Base-by-base conservation (phyloP, 352 stramenopile genomes). In the Phytophthora pini region DNA sequence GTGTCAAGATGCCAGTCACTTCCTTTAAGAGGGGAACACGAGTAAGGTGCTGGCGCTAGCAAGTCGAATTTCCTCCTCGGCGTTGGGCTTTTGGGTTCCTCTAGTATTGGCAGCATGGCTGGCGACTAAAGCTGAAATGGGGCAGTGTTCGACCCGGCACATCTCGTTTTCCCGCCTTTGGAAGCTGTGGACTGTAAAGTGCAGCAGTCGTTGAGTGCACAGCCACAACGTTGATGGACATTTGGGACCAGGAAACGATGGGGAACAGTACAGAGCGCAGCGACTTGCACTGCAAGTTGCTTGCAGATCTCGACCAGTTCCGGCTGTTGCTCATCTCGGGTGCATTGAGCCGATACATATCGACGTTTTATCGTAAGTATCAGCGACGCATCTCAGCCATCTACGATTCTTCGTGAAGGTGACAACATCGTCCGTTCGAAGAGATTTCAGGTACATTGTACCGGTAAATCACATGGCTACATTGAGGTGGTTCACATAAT, bases 51-150 rank as follows among this genome's bases (percentile, higher is more conserved):
- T 43, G 52, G 54, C 26, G 31, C 29, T 27, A 69, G 22, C 8
- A 62, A 22, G 27, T 69, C 61, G 15, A 64, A 29, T 13, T 53
- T 64, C 24, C 27, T 63, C 24, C 41, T 11, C 13, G 61, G 46
- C 11, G 39, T 55, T 39, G 53, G 20, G 27, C 40, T 38, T 34
- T 43, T 67, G 13, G 50, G 13, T 24, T 63, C 64, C 43, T 72
- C 64, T 9, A 72, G 51, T 44, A 72, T 65, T n/a, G 64, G 64
- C 29, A 72, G 9, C 41, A 72, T 67, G 31, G 44, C 56, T 55
- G 39, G 11, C 41, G 20, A 11, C 27, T 27, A 20, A 47, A 52
- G 8, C n/a, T 36, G 31, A 40, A 57, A 61, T 54, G 45, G 5
- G 34, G n/a, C 47, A 57, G n/a, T 61, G 49, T 10, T 4, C 41